A percentile compares a stretch with the other conserved stretches of the same genome.
phyloP scores from a whole-genome alignment of 345 rosid genomes.

The Sisymbrium altissimum region DNA sequence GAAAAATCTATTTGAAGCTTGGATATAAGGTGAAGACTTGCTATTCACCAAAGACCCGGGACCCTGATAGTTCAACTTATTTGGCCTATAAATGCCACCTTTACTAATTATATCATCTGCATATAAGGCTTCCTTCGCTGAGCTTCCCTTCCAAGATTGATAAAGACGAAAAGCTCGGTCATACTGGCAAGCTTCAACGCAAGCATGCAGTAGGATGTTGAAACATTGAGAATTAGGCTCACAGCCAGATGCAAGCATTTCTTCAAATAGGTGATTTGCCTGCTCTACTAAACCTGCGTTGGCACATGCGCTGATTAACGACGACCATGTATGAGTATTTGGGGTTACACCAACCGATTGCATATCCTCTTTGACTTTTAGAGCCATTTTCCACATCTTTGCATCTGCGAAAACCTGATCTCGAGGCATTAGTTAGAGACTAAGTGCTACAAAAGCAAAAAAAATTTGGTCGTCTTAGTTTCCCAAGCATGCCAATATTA shows the following conservation, averaged over 20 bases:
- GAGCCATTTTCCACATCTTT: slow-evolving; percentile 86
- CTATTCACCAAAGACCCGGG: slow-evolving; percentile 23
- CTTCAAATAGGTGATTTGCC: slow-evolving; percentile 69
- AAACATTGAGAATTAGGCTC: slow-evolving; percentile 82
- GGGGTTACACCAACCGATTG: slow-evolving; percentile 66
- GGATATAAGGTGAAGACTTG: slow-evolving; percentile 37
- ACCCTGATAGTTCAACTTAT: slow-evolving; percentile 12
- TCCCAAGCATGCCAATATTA: neutral
- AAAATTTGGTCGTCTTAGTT: neutral
- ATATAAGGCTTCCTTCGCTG: slow-evolving; percentile 28
- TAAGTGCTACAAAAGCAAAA: slow-evolving; percentile 3
- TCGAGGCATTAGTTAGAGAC: slow-evolving; percentile 8
- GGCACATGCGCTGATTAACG: slow-evolving; percentile 89
- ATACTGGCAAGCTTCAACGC: slow-evolving; percentile 82
- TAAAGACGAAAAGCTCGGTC: slow-evolving; percentile 95
- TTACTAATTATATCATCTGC: slow-evolving; percentile 25
- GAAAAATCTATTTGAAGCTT: slow-evolving; percentile 43
- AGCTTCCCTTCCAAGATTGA: slow-evolving; percentile 54
- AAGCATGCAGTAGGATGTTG: slow-evolving; percentile 84
- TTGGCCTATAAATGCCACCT: slow-evolving; percentile 11
- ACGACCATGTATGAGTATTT: slow-evolving; percentile 80
- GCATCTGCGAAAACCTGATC: slow-evolving; percentile 86
- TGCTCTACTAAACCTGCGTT: slow-evolving; percentile 84
- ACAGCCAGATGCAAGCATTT: slow-evolving; percentile 82
- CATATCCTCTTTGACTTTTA: slow-evolving; percentile 81